Evolutionary conservation across 139 green algal species (phyloP).

Genomic region (Dunaliella primolecta): DNA sequence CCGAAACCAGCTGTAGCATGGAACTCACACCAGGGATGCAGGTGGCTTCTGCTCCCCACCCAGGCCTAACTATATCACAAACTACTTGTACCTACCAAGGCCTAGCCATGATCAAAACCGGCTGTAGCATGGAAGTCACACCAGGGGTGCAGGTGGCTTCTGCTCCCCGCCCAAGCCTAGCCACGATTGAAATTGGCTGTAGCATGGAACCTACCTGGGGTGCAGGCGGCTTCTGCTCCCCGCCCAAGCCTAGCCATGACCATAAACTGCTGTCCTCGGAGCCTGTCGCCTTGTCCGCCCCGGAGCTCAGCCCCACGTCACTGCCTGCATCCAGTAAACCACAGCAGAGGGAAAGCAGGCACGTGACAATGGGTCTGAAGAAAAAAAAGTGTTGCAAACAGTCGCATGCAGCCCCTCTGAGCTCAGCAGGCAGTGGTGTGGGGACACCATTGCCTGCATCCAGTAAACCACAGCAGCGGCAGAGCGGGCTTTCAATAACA

Average conservation of each 20-base stretch:
- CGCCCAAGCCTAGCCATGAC: constrained; percentile 1
- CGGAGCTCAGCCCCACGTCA: neutral
- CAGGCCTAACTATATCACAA: too few species aligned
- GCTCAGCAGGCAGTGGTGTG: neutral
- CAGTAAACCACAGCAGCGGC: too few species aligned
- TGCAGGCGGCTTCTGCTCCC: neutral
- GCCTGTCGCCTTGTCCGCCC: neutral
- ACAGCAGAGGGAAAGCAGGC: too few species aligned
- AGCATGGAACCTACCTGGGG: neutral
- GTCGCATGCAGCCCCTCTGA: neutral
- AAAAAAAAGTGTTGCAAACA: too few species aligned
- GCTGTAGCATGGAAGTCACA: neutral
- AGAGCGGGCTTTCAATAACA: too few species aligned
- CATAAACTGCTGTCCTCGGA: constrained; percentile 3
- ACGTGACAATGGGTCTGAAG: too few species aligned
- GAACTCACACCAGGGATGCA: neutral
- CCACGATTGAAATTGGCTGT: neutral
- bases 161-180: neutral
- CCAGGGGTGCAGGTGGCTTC: neutral
- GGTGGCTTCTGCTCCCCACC: too few species aligned
- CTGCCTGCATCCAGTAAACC: too few species aligned
- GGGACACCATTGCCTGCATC: neutral
- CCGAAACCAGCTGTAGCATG: too few species aligned
- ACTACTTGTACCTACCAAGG: too few species aligned
- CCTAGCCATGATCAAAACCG: too few species aligned